A percentile compares a stretch with the other conserved stretches of the same genome.
Conservation (phyloP, 768 basidiomycete genomes). For the Lepiota subincarnata region DNA sequence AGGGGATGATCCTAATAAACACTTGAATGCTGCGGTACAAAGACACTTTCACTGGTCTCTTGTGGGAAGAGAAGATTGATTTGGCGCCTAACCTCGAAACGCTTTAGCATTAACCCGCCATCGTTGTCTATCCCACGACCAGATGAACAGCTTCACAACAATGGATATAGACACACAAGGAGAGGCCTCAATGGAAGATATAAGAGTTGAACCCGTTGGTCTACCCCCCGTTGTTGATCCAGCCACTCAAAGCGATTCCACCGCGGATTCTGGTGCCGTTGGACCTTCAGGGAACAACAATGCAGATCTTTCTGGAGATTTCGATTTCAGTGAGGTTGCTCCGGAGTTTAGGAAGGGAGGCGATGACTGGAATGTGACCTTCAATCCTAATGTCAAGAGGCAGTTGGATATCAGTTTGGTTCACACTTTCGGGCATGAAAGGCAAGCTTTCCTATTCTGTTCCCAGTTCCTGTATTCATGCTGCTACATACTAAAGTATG, state of each 20-base stretch:
- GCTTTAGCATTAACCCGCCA: too few species aligned
- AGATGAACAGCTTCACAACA: too few species aligned
- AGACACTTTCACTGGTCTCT: too few species aligned
- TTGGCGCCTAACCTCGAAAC: too few species aligned
- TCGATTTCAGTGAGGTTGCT: constrained; percentile 41
- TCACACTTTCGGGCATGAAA: constrained; percentile 65
- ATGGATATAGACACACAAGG: too few species aligned
- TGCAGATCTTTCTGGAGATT: constrained; percentile 32
- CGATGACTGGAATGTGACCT: constrained; percentile 81
- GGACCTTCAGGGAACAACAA: neutral
- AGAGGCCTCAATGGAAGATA: too few species aligned
- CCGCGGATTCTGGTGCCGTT: neutral
- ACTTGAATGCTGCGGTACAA: too few species aligned
- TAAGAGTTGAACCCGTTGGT: too few species aligned
- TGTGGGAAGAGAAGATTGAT: too few species aligned
- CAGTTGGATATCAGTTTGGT: constrained; percentile 69
- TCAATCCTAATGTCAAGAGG: constrained; percentile 71
- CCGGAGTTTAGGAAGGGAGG: constrained; percentile 63
- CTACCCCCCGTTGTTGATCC: too few species aligned
- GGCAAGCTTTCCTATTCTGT: constrained; percentile 39
- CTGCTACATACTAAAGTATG: constrained; percentile 28
- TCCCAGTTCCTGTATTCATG: constrained; percentile 2
- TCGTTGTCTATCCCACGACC: too few species aligned
- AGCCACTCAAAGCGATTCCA: neutral
- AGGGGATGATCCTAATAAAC: too few species aligned